These are phyloP conservation scores for Chytridium lagenaria DNA, from an alignment of 371 early-diverging fungal genomes.

Conservation along the genomic window DNA sequence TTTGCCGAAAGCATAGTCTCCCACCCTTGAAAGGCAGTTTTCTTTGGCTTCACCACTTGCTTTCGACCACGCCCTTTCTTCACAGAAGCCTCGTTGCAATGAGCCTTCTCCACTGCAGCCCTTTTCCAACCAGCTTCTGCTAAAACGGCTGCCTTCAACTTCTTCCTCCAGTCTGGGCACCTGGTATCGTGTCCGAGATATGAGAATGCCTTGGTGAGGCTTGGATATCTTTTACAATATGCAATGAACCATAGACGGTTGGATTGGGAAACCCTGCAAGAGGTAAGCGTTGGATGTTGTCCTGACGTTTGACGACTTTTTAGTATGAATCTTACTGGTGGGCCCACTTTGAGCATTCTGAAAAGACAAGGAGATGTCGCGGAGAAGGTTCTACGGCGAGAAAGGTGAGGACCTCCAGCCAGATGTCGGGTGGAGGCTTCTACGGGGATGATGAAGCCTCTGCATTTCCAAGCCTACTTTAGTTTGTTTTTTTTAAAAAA, in stretches of 20 bases:
- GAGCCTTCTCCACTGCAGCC: background rate
- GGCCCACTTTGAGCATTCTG: background rate
- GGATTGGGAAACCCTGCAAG: background rate
- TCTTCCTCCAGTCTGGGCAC: background rate
- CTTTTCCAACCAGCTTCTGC: background rate
- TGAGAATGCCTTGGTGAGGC: background rate
- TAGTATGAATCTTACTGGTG: background rate
- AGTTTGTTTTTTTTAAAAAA: too few relatives aligned
- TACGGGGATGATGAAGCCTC: background rate
- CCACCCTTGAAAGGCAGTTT: too few relatives aligned
- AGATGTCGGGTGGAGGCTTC: conserved; percentile 1
- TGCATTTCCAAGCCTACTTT: too few relatives aligned
- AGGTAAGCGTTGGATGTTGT: background rate
- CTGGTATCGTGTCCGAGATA: background rate
- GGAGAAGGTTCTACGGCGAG: background rate
- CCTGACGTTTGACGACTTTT: background rate
- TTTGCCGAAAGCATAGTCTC: background rate
- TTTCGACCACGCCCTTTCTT: background rate
- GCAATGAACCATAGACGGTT: background rate
- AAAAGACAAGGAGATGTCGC: background rate
- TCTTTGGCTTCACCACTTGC: background rate
- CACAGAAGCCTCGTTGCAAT: background rate
- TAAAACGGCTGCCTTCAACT: background rate
- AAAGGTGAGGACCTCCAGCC: background rate
- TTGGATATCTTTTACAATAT: background rate